Base-by-base conservation (phyloP, 768 basidiomycete species). In the Gloeophyllum trabeum region DNA sequence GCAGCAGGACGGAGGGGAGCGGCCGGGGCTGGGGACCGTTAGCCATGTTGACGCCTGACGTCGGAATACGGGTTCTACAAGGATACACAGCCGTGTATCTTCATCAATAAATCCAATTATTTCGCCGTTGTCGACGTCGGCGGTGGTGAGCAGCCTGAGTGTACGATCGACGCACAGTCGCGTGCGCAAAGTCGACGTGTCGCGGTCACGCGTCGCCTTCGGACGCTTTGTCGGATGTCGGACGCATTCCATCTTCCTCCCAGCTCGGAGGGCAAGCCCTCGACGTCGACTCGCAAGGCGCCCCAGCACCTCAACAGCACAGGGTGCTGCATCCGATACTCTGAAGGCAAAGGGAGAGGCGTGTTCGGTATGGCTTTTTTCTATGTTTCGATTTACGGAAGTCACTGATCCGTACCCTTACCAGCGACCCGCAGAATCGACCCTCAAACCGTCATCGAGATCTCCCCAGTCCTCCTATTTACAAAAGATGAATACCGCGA, bases 401-500 rank as follows among this genome's bases (percentile, higher is more conserved):
- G 16, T 32, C 28, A 16, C 18, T 12, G 1, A 37, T 20, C 7
- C 0, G 26, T 24, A 24, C 24, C 26, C 10, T 41, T 13, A 35
- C 24, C 44, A 76, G 76, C 85, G 18, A 64, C 71, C 5, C 61
- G 61, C 14, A 48, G 51, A 24, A 78, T 91, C 46, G 67, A 79
- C 16, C 60, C 69, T 7, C 67, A 73, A 10, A 81, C 81, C 0
- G 50, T 83, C n/a, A 56, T 97, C 46, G 93, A 96, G 58, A 73
- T 79, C 50, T 84, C 83, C 47, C 92, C 93, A 2, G 86, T 89
- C 16, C 62, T 94, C n/a, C 63, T 94, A 7, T 75, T 93, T 52
- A 57, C 64, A 4, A 68, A 70, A 43, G 66, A 75, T 20, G 88
- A 92, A 61, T 92, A 90, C 50, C 66, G 73, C 35, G 54, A 57